Percentiles rank a stretch among this genome's conserved stretches.
Conservation (phyloP, 2,329 filamentous ascomycete species). For the Rhynchosporium secalis region DNA sequence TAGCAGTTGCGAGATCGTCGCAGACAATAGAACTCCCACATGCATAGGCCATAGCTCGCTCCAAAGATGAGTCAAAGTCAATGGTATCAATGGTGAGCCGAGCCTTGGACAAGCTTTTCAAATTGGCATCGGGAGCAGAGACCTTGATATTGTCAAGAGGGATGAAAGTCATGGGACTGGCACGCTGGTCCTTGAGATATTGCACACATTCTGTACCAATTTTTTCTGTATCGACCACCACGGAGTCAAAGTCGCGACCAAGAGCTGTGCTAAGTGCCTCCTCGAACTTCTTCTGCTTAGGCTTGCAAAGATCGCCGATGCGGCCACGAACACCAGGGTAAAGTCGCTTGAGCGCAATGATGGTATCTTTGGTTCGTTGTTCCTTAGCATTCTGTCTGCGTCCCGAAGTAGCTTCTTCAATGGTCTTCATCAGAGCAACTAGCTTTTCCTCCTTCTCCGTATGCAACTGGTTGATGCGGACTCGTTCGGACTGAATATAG, state of each 20-base stretch:
- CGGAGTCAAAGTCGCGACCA: conserved; percentile 88
- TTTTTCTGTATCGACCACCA: conserved; percentile 94
- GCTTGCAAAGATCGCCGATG: conserved; percentile 87
- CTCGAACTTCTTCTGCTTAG: conserved; percentile 95
- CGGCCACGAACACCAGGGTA: conserved; percentile 90
- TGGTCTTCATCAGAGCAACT: conserved; percentile 73
- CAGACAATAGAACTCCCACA: conserved; percentile 95
- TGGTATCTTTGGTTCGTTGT: conserved; percentile 74
- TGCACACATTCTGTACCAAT: conserved; percentile 92
- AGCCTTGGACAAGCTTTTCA: conserved; percentile 85
- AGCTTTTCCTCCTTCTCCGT: conserved; percentile 93
- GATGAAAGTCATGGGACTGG: conserved; percentile 88
- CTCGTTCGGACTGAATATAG: conserved; percentile 77
- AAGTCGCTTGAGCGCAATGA: conserved; percentile 83
- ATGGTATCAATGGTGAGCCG: conserved; percentile 94
- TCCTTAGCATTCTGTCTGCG: conserved; percentile 85
- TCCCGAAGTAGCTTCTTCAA: conserved; percentile 83
- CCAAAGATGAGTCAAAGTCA: conserved; percentile 83
- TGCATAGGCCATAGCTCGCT: conserved; percentile 91
- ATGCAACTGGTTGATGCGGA: conserved; percentile 75
- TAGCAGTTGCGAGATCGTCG: conserved; percentile 82
- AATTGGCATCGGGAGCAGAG: conserved; percentile 81
- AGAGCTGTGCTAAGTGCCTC: conserved; percentile 91
- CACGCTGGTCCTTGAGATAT: conserved; percentile 87
- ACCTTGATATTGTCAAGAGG: conserved; percentile 97